Base-by-base conservation (phyloP, 495 filamentous ascomycete species). In the Aspergillus asperescens region DNA sequence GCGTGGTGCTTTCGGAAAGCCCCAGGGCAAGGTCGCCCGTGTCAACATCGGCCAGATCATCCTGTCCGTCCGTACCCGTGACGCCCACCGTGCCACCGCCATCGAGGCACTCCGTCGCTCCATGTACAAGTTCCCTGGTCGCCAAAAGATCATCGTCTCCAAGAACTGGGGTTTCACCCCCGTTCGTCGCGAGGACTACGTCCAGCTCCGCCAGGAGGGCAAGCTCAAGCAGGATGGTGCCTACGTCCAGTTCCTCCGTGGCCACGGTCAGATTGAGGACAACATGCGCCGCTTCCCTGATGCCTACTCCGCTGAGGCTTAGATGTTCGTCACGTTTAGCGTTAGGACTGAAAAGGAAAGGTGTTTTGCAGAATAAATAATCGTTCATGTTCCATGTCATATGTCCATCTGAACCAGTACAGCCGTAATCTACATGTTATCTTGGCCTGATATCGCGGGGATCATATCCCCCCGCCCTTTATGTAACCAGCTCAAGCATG, bases 101-200 rank as follows among this genome's bases (percentile, higher is more conserved):
- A 90, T 98, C 72, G 93, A 98, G 84, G 93, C 93, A 74, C 86
- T 98, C 72, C 88, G 93, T 72, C 88, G 93, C 71, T 92, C 89
- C 57, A 93, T 95, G 84, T 98, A 98, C 86, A 98, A 98, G 87
- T 98, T 98, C 87, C 93, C 93, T 57, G 93, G 93, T 74, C 91
- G 93, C 77, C 93, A 98, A 84, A 97, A 98, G 89, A 95, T 98
- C 78, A 95, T 98, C 69, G 85, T 96, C 77, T 90, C 85, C 80
- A 98, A 98, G 87, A 96, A 96, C 80, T 98, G 93, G 93, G 93
- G 93, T 58, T 98, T 97, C 87, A 98, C 93, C 52, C 88, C 88
- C 68, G 88, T 98, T 61, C 87, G 88, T 62, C 92, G 94, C 64
- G 93, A 96, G 54, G 93, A 98, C 72, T 98, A 96, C 79, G 75